Evolutionary conservation across 2,329 filamentous ascomycete species (phyloP).

Genomic region (Stenocarpella maydis): DNA sequence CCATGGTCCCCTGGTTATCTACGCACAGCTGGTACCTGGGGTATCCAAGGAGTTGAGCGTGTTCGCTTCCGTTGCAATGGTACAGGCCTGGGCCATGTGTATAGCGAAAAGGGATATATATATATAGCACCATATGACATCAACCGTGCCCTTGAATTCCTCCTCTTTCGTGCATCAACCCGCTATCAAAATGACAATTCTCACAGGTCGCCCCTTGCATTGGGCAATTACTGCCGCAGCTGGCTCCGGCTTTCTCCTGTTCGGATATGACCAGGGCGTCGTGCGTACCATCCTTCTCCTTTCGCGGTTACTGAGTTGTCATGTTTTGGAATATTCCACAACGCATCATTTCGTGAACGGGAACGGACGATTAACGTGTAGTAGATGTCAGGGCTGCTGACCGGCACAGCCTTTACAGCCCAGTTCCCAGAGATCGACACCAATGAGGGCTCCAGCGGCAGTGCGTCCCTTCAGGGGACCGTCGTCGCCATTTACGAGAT

Average conservation of each 20-base stretch:
- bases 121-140: background rate
- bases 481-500: slow-evolving; percentile 57
- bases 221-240: slow-evolving; percentile 49
- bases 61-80: slow-evolving; percentile 4
- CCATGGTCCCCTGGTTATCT: slow-evolving; percentile 8
- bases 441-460: slow-evolving; percentile 45
- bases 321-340: no score
- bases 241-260: slow-evolving; percentile 48
- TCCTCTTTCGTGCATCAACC: slow-evolving; percentile 8
- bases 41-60: slow-evolving; percentile 14
- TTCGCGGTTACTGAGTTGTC: no score
- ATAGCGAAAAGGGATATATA: background rate
- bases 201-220: slow-evolving; percentile 47
- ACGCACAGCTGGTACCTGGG: slow-evolving; percentile 14
- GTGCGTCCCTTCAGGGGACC: slow-evolving; percentile 53
- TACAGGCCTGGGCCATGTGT: background rate
- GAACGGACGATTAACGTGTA: no score
- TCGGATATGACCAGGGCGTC: slow-evolving; percentile 46
- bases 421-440: slow-evolving; percentile 48
- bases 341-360: no score
- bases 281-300: no score
- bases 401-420: slow-evolving; percentile 44
- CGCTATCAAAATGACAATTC: slow-evolving; percentile 37
- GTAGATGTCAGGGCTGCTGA: slow-evolving; percentile 46
- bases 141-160: slow-evolving; percentile 1